These are phyloP conservation scores for Tulasnella sp. DNA, from an alignment of 768 basidiomycete genomes.

Conservation along the genomic window DNA sequence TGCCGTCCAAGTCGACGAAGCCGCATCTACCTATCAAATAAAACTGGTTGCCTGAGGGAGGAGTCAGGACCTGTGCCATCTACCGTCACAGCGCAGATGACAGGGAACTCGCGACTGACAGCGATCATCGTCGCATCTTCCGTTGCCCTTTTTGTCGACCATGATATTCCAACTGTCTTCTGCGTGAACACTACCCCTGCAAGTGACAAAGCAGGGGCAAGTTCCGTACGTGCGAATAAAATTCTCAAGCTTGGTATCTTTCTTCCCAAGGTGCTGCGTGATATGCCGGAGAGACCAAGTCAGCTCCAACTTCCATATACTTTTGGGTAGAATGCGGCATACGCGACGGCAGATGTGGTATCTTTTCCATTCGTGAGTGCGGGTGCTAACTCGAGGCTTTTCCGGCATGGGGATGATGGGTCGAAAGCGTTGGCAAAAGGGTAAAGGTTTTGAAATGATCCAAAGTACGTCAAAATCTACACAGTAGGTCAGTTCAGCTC, in stretches of 20 bases:
- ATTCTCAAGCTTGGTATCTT: slow-evolving; percentile 9
- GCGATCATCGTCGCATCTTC: slow-evolving; percentile 18
- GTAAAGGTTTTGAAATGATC: background rate
- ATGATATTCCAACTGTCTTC: slow-evolving; percentile 20
- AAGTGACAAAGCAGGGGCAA: slow-evolving; percentile 15
- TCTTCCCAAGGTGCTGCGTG: background rate
- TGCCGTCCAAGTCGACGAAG: slow-evolving; percentile 11
- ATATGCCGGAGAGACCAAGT: background rate
- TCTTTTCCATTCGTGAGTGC: slow-evolving; percentile 5
- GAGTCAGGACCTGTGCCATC: background rate
- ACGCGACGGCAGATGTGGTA: slow-evolving; percentile 19
- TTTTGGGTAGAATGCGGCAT: background rate
- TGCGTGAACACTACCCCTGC: slow-evolving; percentile 10
- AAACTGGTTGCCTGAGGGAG: slow-evolving; percentile 8
- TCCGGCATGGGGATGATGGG: background rate
- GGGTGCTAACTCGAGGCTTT: slow-evolving; percentile 15
- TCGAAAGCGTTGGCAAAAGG: background rate
- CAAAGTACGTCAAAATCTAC: background rate
- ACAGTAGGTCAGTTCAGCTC: background rate
- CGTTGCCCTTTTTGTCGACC: slow-evolving; percentile 9
- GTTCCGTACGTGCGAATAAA: slow-evolving; percentile 18
- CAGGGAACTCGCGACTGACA: background rate
- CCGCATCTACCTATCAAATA: slow-evolving; percentile 10
- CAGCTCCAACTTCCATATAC: background rate
- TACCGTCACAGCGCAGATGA: background rate